These are phyloP conservation scores for Flaveria bidentis DNA, from an alignment of 129 eudicot species.

Conservation along the genomic window DNA sequence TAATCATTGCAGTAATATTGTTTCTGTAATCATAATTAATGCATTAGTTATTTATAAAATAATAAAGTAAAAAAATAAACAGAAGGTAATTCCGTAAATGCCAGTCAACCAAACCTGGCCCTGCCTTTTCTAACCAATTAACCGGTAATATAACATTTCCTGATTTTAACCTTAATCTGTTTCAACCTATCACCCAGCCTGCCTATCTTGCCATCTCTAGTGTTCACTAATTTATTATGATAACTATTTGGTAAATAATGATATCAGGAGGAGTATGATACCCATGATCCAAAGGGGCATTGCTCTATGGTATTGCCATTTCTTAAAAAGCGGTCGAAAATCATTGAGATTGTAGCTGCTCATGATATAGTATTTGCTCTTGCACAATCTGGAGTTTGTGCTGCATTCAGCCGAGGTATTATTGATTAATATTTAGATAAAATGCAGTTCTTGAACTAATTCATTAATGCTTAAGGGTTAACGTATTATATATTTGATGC, in stretches of 20 bases:
- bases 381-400: conserved; percentile 95
- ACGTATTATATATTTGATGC: conserved; percentile 41
- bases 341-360: conserved; percentile 93
- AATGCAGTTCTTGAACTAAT: neutral
- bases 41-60: neutral
- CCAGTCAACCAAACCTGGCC: neutral
- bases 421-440: neutral
- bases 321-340: conserved; percentile 74
- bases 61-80: neutral
- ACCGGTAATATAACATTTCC: neutral
- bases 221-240: neutral
- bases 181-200: neutral
- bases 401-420: conserved; percentile 92
- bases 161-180: neutral
- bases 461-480: conserved; percentile 12
- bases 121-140: neutral
- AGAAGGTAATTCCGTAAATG: neutral
- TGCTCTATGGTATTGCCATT: conserved; percentile 66
- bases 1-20: neutral
- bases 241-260: conserved; percentile 14
- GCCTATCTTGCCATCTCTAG: neutral
- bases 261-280: conserved; percentile 82
- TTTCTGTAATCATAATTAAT: neutral
- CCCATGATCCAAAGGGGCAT: conserved; percentile 89
- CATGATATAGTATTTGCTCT: conserved; percentile 94